A percentile compares a stretch with the other conserved stretches of the same genome.
These are phyloP conservation scores for Diplodia sapinea DNA, from an alignment of 2,329 filamentous ascomycete genomes.

Conservation along the genomic window DNA sequence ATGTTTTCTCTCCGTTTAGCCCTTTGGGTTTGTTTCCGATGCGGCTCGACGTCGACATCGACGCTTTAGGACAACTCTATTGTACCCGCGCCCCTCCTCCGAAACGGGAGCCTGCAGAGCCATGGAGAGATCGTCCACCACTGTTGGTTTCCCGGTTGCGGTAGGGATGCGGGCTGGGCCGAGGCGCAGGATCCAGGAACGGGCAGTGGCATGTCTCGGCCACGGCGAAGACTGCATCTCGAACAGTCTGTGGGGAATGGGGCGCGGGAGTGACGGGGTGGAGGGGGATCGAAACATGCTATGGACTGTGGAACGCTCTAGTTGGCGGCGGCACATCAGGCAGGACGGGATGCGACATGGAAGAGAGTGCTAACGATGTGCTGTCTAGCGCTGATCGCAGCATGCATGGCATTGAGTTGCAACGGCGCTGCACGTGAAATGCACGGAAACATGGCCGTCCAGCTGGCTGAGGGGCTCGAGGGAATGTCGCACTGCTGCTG, in stretches of 20 bases:
- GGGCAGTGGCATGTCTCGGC: background rate
- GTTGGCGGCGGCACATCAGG: too few relatives aligned
- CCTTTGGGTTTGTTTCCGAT: conserved; percentile 14
- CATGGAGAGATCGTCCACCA: background rate
- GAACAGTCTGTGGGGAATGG: conserved; percentile 9
- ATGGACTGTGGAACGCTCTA: background rate
- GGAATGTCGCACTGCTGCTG: background rate
- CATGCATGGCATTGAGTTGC: too few relatives aligned
- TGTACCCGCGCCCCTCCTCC: background rate
- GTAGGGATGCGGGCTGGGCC: background rate
- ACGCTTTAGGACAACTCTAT: background rate
- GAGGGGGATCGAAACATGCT: background rate
- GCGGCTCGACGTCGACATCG: conserved; percentile 9
- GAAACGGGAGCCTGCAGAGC: background rate
- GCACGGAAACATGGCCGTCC: background rate
- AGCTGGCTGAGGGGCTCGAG: background rate
- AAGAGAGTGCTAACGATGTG: background rate
- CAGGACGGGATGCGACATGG: background rate
- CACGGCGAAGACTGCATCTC: conserved; percentile 12
- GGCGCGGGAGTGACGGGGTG: background rate
- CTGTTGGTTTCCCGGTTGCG: background rate
- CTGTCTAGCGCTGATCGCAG: background rate
- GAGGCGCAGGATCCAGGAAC: background rate
- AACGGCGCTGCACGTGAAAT: conserved; percentile 4
- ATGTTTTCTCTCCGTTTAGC: conserved; percentile 19